phyloP scores from a whole-genome alignment of 495 filamentous ascomycete species.

The Neurospora sp. region DNA sequence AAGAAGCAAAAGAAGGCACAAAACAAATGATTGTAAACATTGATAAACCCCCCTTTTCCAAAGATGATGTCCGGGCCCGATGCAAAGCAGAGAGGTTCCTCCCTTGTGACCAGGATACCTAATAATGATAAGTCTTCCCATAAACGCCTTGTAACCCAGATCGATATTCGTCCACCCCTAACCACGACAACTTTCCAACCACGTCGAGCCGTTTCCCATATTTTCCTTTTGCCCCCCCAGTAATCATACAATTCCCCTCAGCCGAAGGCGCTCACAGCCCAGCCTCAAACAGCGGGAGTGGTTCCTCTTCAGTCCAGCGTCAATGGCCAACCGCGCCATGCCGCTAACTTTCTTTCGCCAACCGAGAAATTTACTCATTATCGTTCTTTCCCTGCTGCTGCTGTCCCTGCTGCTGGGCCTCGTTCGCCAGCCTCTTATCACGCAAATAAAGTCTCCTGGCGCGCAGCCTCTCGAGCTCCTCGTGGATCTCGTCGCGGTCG shows the following conservation, averaged over 20 bases:
- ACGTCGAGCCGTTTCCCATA: background rate
- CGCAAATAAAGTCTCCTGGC: conserved; percentile 47
- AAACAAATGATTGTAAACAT: conserved; percentile 5
- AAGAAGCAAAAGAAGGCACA: background rate
- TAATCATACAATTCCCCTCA: background rate
- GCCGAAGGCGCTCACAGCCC: background rate
- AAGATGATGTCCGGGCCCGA: background rate
- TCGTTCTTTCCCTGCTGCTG: too few relatives aligned
- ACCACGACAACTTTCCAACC: background rate
- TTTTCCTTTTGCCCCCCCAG: background rate
- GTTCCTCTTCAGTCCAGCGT: background rate
- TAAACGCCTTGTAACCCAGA: background rate
- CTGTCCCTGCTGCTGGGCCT: conserved; percentile 33
- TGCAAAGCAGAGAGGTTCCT: background rate
- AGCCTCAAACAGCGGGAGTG: too few relatives aligned
- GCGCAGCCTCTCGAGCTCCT: conserved; percentile 65
- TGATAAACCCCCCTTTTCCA: background rate
- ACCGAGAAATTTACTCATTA: too few relatives aligned
- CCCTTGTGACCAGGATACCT: background rate
- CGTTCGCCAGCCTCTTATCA: conserved; percentile 46
- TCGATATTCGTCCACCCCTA: background rate
- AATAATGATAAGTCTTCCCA: background rate
- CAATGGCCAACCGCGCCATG: background rate
- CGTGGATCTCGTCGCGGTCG: conserved; percentile 76
- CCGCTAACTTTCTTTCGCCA: background rate